Evolutionary conservation across 176 grass and related monocot species (phyloP).

Genomic region (Poa annua): DNA sequence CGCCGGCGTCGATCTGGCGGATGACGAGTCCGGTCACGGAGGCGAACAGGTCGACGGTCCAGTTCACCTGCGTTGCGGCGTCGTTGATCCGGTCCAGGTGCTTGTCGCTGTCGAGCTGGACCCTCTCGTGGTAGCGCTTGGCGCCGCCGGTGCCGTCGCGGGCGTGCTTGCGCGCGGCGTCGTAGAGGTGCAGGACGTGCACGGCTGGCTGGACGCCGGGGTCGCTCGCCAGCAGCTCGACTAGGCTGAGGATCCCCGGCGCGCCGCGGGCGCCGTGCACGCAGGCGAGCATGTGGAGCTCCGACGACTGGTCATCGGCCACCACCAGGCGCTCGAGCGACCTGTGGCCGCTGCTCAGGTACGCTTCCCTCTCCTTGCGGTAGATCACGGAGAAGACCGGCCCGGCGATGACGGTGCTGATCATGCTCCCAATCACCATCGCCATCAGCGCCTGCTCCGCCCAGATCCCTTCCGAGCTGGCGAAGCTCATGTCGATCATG

Average conservation of each 20-base stretch:
- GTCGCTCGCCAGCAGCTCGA: slow-evolving; percentile 41
- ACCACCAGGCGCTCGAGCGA: slow-evolving; percentile 27
- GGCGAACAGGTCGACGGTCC: slow-evolving; percentile 46
- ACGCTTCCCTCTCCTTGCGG: slow-evolving; percentile 47
- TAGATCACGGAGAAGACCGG: slow-evolving; percentile 42
- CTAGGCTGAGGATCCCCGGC: slow-evolving; percentile 45
- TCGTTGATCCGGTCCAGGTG: slow-evolving; percentile 17
- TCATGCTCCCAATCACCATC: slow-evolving; percentile 52
- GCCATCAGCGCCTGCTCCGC: slow-evolving; percentile 58
- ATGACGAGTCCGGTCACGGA: slow-evolving; percentile 39
- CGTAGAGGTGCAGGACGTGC: slow-evolving; percentile 46
- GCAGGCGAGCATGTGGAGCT: slow-evolving; percentile 49
- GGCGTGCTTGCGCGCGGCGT: slow-evolving; percentile 8
- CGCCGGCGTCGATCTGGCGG: slow-evolving; percentile 39
- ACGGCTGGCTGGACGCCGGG: slow-evolving; percentile 37
- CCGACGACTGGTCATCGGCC: slow-evolving; percentile 8
- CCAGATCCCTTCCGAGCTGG: slow-evolving; percentile 52
- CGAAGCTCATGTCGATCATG: slow-evolving; percentile 58
- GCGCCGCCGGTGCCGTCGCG: neutral
- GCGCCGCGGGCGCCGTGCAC: slow-evolving; percentile 38
- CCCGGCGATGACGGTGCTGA: slow-evolving; percentile 51
- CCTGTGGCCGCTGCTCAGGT: slow-evolving; percentile 23
- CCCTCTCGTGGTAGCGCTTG: slow-evolving; percentile 33
- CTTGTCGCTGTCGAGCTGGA: slow-evolving; percentile 40
- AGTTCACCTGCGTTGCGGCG: slow-evolving; percentile 41